Evolutionary conservation across 495 filamentous ascomycete genomes (phyloP).

Genomic region (Lentithecium fluviatile): DNA sequence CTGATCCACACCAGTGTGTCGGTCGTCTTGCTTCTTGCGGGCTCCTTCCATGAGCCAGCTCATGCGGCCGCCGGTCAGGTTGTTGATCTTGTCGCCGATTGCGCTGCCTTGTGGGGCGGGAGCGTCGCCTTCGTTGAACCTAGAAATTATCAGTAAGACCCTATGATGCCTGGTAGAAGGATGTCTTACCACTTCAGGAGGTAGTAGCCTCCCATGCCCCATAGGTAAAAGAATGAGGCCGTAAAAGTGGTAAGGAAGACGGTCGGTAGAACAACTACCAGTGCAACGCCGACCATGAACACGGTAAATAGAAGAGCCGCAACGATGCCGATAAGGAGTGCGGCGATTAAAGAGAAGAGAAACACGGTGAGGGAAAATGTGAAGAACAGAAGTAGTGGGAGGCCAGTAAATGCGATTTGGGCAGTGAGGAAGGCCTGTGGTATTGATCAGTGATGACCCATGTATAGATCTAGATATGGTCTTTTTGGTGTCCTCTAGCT

Average conservation of each 20-base stretch:
- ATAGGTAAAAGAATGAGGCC: slow-evolving; percentile 61
- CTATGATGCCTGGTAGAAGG: too few species aligned
- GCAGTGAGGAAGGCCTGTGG: slow-evolving; percentile 52
- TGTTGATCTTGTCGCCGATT: slow-evolving; percentile 44
- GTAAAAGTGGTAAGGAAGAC: slow-evolving; percentile 58
- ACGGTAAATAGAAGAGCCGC: slow-evolving; percentile 57
- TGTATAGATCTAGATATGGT: background rate
- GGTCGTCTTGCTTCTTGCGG: slow-evolving; percentile 16
- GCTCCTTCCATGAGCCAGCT: slow-evolving; percentile 39
- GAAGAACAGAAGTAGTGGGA: slow-evolving; percentile 63
- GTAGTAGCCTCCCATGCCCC: slow-evolving; percentile 58
- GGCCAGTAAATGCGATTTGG: slow-evolving; percentile 55
- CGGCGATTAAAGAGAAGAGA: slow-evolving; percentile 54
- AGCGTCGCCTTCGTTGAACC: slow-evolving; percentile 40
- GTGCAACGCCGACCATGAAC: slow-evolving; percentile 61
- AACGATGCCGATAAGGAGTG: slow-evolving; percentile 50
- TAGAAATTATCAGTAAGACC: too few species aligned
- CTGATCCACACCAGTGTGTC: background rate
- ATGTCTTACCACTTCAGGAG: slow-evolving; percentile 47
- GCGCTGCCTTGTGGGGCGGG: slow-evolving; percentile 34
- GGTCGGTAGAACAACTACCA: slow-evolving; percentile 62
- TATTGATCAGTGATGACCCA: background rate
- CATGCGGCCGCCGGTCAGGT: slow-evolving; percentile 41
- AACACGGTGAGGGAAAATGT: slow-evolving; percentile 56
- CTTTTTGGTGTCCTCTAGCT: too few species aligned